These are phyloP conservation scores for Inga laurina DNA, from an alignment of 306 rosid species.

Conservation along the genomic window DNA sequence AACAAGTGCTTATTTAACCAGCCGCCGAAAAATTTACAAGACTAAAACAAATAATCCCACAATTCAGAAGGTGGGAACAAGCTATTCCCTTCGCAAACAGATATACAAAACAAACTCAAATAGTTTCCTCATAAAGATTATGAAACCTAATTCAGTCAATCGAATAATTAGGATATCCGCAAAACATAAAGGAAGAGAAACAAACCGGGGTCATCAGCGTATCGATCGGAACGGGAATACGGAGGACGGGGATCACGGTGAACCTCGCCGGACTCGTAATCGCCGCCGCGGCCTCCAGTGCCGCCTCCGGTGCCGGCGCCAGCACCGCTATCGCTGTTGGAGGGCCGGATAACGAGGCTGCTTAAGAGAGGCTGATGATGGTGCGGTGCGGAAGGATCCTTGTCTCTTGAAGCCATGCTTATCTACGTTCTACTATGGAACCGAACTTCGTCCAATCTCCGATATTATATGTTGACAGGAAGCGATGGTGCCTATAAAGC, in stretches of 20 bases:
- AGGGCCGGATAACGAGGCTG: constrained; percentile 55
- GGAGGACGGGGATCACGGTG: constrained; percentile 44
- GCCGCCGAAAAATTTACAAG: not conserved
- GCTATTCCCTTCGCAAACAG: not conserved
- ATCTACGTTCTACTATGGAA: not conserved
- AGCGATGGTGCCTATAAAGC: not conserved
- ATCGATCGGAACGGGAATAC: constrained; percentile 48
- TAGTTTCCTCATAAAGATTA: not conserved
- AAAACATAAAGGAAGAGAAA: not conserved
- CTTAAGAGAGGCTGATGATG: constrained; percentile 53
- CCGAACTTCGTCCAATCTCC: not conserved
- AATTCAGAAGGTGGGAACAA: not conserved
- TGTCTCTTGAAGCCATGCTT: constrained; percentile 41
- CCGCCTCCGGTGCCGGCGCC: constrained; percentile 5
- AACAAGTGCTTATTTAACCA: not conserved
- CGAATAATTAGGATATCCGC: not conserved
- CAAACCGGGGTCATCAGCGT: constrained; percentile 45
- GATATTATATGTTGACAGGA: not conserved
- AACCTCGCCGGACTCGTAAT: constrained; percentile 45
- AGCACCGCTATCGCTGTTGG: constrained; percentile 26
- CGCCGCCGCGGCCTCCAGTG: constrained; percentile 32
- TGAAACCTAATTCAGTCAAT: not conserved
- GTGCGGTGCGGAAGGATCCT: constrained; percentile 41
- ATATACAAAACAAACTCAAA: not conserved
- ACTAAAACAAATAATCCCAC: not conserved